A percentile compares a stretch with the other conserved stretches of the same genome.
phyloP scores from a whole-genome alignment of 2,329 filamentous ascomycete genomes.

The Berkeleyomyces rouxiae region DNA sequence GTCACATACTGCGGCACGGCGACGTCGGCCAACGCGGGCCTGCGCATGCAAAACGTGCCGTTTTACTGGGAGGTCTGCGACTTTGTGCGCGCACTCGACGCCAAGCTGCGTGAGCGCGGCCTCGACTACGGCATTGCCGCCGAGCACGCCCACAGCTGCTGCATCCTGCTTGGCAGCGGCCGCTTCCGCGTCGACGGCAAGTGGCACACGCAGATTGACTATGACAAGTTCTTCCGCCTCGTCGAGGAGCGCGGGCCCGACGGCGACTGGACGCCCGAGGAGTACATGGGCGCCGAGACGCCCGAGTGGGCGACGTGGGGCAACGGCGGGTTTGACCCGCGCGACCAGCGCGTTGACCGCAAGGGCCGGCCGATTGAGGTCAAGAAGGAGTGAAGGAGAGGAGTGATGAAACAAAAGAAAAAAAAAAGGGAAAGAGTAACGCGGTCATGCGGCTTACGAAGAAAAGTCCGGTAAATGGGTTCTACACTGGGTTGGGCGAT shows the following conservation, averaged over 20 bases:
- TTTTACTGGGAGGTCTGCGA: slow-evolving; percentile 82
- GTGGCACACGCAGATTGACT: slow-evolving; percentile 89
- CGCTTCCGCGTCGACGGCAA: slow-evolving; percentile 60
- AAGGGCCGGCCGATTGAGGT: slow-evolving; percentile 55
- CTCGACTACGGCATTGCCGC: slow-evolving; percentile 81
- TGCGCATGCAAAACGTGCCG: slow-evolving; percentile 95
- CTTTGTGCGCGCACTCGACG: slow-evolving; percentile 63
- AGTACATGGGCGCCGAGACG: slow-evolving; percentile 73
- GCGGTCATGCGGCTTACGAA: not conserved
- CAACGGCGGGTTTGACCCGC: slow-evolving; percentile 82
- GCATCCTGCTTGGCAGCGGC: slow-evolving; percentile 68
- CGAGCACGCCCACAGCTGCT: slow-evolving; percentile 91
- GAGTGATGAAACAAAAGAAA: not conserved
- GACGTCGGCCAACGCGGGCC: slow-evolving; percentile 63
- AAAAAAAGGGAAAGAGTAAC: not conserved
- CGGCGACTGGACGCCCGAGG: slow-evolving; percentile 65
- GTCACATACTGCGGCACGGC: slow-evolving; percentile 93
- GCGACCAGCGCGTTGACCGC: slow-evolving; percentile 70
- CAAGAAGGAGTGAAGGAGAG: slow-evolving; percentile 6
- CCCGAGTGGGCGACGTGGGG: slow-evolving; percentile 94
- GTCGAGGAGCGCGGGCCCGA: slow-evolving; percentile 51
- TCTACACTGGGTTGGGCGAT: no score
- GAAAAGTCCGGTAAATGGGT: no score
- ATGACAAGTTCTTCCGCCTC: slow-evolving; percentile 71
- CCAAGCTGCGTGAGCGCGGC: slow-evolving; percentile 49